Evolutionary conservation across 371 early-diverging fungal genomes (phyloP).

Genomic region (Lichtheimia corymbifera): DNA sequence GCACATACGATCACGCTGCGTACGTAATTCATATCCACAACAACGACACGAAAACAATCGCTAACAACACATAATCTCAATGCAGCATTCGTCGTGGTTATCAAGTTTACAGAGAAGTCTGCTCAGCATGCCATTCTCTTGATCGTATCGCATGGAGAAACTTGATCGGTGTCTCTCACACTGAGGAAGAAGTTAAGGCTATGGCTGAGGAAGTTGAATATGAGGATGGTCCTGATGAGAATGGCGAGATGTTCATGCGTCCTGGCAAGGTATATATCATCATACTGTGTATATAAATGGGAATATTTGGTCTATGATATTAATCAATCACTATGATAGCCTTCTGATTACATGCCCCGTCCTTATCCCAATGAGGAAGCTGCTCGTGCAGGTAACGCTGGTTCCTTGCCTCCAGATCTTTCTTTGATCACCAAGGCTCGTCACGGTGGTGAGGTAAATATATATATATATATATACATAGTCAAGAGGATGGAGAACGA

Average conservation of each 20-base stretch:
- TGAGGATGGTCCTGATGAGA: slow-evolving; percentile 93
- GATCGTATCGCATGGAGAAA: slow-evolving; percentile 94
- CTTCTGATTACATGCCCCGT: slow-evolving; percentile 87
- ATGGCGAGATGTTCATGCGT: slow-evolving; percentile 91
- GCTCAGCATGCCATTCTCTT: slow-evolving; percentile 96
- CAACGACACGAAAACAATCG: background rate
- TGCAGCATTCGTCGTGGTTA: slow-evolving; percentile 94
- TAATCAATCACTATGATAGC: slow-evolving; percentile 32
- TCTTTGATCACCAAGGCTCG: slow-evolving; percentile 95
- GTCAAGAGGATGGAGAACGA: background rate
- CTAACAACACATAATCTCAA: too few relatives aligned
- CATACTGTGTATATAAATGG: background rate
- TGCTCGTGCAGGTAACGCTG: slow-evolving; percentile 95
- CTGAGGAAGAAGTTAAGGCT: slow-evolving; percentile 90
- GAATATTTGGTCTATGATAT: background rate
- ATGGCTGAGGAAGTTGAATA: slow-evolving; percentile 94
- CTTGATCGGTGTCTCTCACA: slow-evolving; percentile 90
- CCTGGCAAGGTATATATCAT: slow-evolving; percentile 89
- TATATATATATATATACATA: too few relatives aligned
- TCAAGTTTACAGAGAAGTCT: slow-evolving; percentile 98
- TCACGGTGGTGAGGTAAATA: slow-evolving; percentile 85
- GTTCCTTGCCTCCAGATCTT: slow-evolving; percentile 96
- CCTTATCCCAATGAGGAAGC: slow-evolving; percentile 98
- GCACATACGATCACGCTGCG: slow-evolving; percentile 94
- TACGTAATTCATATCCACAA: slow-evolving; percentile 42